Conservation (phyloP, 2,329 filamentous ascomycete species). For the Scedosporium minutisporum region DNA sequence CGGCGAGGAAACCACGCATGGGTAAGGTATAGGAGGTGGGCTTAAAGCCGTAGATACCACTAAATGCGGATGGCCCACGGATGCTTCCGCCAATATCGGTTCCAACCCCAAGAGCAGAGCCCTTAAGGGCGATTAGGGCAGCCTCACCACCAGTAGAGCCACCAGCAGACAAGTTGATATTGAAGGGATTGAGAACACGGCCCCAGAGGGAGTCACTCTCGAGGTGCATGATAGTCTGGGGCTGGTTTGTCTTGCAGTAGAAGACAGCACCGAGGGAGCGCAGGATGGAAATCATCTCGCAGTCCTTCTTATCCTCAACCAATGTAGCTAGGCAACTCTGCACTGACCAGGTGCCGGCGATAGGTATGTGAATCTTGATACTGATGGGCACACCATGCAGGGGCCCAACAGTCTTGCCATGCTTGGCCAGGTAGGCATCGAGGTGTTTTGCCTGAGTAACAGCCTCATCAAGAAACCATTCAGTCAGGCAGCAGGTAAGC, state of each 20-base stretch:
- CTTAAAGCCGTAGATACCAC: conserved; percentile 46
- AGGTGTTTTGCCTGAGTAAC: conserved; percentile 27
- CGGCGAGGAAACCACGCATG: not conserved
- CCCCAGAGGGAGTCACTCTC: conserved; percentile 57
- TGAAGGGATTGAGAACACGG: conserved; percentile 51
- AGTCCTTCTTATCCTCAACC: conserved; percentile 39
- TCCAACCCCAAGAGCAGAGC: conserved; percentile 51
- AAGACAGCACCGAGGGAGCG: conserved; percentile 40
- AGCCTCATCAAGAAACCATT: conserved; percentile 41
- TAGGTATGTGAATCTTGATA: conserved; percentile 52
- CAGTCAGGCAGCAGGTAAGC: conserved; percentile 39
- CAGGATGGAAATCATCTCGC: conserved; percentile 47
- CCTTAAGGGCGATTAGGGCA: conserved; percentile 49
- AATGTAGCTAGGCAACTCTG: conserved; percentile 42
- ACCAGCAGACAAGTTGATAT: conserved; percentile 17
- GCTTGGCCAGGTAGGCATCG: conserved; percentile 28
- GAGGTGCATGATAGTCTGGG: conserved; percentile 57
- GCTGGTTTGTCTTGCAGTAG: conserved; percentile 48
- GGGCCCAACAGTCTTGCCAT: conserved; percentile 38
- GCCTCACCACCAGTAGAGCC: conserved; percentile 46
- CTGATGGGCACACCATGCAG: conserved; percentile 43
- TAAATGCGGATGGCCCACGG: conserved; percentile 44
- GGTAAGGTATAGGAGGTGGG: conserved; percentile 37
- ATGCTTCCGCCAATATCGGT: conserved; percentile 54
- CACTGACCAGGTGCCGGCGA: conserved; percentile 37